Conservation (phyloP, 2,329 filamentous ascomycete species). For the Colletotrichum theobromicola region DNA sequence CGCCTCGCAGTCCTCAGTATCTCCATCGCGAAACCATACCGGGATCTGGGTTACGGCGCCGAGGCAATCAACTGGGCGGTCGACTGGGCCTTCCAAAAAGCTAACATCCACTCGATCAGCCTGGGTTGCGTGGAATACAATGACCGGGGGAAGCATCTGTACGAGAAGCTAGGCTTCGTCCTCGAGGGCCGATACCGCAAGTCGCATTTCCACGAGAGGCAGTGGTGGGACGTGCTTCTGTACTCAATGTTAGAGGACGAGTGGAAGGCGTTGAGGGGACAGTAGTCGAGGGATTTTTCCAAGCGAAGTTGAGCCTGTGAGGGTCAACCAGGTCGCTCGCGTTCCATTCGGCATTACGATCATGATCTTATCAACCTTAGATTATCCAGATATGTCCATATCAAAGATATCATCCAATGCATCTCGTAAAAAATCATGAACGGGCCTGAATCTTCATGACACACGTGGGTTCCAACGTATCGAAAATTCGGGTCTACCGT, state of each 20-base stretch:
- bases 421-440: background rate
- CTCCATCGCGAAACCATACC: slow-evolving; percentile 35
- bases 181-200: slow-evolving; percentile 44
- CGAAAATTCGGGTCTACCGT: background rate
- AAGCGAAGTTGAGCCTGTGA: background rate
- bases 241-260: slow-evolving; percentile 44
- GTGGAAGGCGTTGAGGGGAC: slow-evolving; percentile 28
- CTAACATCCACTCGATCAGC: slow-evolving; percentile 47
- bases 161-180: slow-evolving; percentile 49
- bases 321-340: background rate
- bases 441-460: background rate
- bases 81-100: slow-evolving; percentile 50
- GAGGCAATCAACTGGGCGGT: slow-evolving; percentile 53
- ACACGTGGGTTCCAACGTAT: background rate
- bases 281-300: background rate
- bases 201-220: slow-evolving; percentile 40
- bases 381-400: background rate
- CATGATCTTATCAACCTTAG: background rate
- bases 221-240: slow-evolving; percentile 39
- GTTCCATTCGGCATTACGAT: background rate
- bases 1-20: slow-evolving; percentile 34
- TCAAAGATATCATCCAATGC: background rate
- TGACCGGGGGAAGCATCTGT: slow-evolving; percentile 43
- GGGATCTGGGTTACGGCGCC: slow-evolving; percentile 47
- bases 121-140: slow-evolving; percentile 48